Base-by-base conservation (phyloP, 139 green algal genomes). In the Yamagishiella unicocca region DNA sequence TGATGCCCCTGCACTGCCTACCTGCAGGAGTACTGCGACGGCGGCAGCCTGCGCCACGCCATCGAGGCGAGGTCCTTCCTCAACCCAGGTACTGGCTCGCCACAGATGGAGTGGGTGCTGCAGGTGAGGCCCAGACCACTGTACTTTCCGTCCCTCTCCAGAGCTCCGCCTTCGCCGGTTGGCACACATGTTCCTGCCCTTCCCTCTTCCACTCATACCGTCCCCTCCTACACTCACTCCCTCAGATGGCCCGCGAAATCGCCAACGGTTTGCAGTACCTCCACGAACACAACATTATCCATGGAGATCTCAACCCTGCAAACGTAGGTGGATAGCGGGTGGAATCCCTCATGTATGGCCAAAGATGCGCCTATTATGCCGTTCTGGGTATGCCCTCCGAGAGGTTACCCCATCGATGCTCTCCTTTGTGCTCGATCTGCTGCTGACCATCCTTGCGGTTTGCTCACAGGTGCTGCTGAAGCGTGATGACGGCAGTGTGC, bases 241-340 rank as follows among this genome's bases (percentile, higher is more conserved):
- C 53, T 7, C 53, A 87, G 82, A 87, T 87, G 64, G 81, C 87
- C 24, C 50, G 54, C 0, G 87, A 91, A 58, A 31, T 91, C 3
- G 87, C 87, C 2, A 17, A 2, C 14, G 87, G 87, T 4, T 33
- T 91, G 87, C 58, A 72, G 82, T 86, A 91, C 73, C 73, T 91
- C 22, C 87, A 90, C 70, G 58, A 74, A n/a, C 78, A 76, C 70
- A 89, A 89, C 84, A 85, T 89, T 62, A 85, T 89, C 33, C 84
- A 89, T 62, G 74, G 84, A 10, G 84, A 89, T 43, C 75, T 89
- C 24, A 89, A 89, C 74, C 84, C 84, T 1, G 82, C 80, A 14
- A 86, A 86, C 21, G 80, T 84, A 64, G 55, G 70, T 17, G 67
- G n/a, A n/a, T n/a, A n/a, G n/a, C n/a, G n/a, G n/a, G n/a, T n/a